phyloP scores from a whole-genome alignment of 2,329 filamentous ascomycete genomes.

The Monosporascus ibericus region DNA sequence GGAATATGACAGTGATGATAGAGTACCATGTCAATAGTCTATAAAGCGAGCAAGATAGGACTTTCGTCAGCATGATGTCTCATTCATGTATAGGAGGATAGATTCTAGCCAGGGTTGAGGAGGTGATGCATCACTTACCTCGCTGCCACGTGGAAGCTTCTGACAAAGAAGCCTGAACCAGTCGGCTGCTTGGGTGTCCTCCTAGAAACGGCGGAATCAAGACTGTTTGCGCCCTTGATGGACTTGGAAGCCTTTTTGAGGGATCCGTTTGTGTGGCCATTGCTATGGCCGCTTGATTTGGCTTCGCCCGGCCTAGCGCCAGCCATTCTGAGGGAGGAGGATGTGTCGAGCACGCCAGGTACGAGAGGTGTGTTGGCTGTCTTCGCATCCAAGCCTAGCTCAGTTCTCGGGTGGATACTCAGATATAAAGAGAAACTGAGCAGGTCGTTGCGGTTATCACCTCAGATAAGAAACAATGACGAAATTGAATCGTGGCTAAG shows the following conservation, averaged over 20 bases:
- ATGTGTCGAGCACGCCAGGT: no score
- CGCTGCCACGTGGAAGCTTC: not conserved
- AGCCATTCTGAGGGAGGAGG: not conserved
- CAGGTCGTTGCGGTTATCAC: no score
- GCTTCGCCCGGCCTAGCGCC: not conserved
- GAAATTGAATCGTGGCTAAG: no score
- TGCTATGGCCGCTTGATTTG: slow-evolving; percentile 1
- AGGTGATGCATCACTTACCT: not conserved
- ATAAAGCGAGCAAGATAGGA: slow-evolving; percentile 6
- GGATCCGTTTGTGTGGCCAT: slow-evolving; percentile 2
- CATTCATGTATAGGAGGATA: no score
- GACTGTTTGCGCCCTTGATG: not conserved
- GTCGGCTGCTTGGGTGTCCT: not conserved
- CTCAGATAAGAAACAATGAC: no score
- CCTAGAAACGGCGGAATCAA: not conserved
- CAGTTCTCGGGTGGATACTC: no score
- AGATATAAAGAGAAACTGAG: no score
- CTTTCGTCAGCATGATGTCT: not conserved
- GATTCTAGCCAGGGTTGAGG: no score
- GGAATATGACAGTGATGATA: slow-evolving; percentile 72
- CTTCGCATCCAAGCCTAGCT: no score
- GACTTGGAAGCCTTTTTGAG: not conserved
- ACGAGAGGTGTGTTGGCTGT: no score
- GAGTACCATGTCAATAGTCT: slow-evolving; percentile 83
- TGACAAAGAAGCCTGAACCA: not conserved